A percentile compares a stretch with the other conserved stretches of the same genome.
phyloP scores from a whole-genome alignment of 2,329 filamentous ascomycete species.

The Tricladium varicosporioides region DNA sequence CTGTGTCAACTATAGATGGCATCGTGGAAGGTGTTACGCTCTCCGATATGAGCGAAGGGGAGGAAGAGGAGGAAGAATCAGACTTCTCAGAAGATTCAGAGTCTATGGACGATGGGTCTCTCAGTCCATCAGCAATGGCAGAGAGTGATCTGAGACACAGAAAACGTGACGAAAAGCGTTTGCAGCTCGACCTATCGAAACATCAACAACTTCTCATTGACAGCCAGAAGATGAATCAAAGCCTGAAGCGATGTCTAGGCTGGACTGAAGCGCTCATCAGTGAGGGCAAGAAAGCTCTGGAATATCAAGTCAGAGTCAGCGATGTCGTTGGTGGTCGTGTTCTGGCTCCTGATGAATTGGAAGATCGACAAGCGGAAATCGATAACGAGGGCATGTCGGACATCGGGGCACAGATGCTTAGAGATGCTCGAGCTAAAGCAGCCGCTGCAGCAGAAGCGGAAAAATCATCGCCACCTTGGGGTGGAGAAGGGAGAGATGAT shows the following conservation, averaged over 20 bases:
- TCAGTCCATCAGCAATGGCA: constrained; percentile 41
- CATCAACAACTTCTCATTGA: constrained; percentile 87
- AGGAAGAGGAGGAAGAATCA: constrained; percentile 44
- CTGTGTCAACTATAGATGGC: constrained; percentile 43
- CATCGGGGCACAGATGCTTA: constrained; percentile 26
- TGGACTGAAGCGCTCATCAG: constrained; percentile 90
- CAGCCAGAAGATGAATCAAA: constrained; percentile 94
- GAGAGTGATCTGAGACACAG: constrained; percentile 52
- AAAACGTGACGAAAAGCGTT: constrained; percentile 75
- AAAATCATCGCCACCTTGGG: constrained; percentile 12
- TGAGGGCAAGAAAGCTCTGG: constrained; percentile 83
- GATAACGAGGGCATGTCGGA: constrained; percentile 32
- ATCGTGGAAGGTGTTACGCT: constrained; percentile 35
- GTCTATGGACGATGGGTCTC: constrained; percentile 48
- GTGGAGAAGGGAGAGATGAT: constrained; percentile 25
- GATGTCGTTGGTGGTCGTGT: constrained; percentile 85
- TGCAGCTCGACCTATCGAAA: constrained; percentile 82
- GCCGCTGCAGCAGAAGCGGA: constrained; percentile 23
- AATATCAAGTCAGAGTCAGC: constrained; percentile 74
- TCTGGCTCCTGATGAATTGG: constrained; percentile 65
- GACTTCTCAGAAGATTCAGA: constrained; percentile 45
- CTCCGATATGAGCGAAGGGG: constrained; percentile 51
- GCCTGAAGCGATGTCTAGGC: constrained; percentile 81
- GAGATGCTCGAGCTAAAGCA: constrained; percentile 27
- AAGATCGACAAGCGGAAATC: constrained; percentile 31